Evolutionary conservation across 495 filamentous ascomycete genomes (phyloP).

Genomic region (Hypoxylon subgilvum): DNA sequence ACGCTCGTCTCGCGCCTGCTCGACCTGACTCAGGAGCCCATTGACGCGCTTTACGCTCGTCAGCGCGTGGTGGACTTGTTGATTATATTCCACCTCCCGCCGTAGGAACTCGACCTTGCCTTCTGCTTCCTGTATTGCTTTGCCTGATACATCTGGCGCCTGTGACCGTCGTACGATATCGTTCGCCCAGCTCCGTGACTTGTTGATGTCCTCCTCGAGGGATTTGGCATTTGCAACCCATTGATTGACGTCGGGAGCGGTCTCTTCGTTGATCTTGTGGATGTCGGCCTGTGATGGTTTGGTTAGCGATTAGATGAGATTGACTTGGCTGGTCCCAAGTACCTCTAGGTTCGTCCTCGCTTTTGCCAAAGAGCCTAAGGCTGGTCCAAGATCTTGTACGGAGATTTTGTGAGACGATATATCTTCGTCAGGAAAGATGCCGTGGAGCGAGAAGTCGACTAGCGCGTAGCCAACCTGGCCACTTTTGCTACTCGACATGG

Average conservation of each 20-base stretch:
- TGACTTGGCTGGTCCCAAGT: constrained; percentile 4
- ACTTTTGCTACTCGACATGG: constrained; percentile 36
- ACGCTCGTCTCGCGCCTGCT: constrained; percentile 53
- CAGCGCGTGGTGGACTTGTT: constrained; percentile 67
- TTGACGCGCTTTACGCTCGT: constrained; percentile 63
- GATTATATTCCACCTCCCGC: constrained; percentile 78
- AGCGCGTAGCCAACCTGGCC: constrained; percentile 66
- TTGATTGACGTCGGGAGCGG: constrained; percentile 75
- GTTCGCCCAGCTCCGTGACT: constrained; percentile 71
- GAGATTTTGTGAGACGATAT: constrained; percentile 68
- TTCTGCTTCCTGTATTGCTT: constrained; percentile 66
- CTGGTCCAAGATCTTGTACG: constrained; percentile 61
- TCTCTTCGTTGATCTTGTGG: constrained; percentile 71
- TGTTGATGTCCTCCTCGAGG: constrained; percentile 80
- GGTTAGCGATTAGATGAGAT: constrained; percentile 4
- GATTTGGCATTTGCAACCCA: constrained; percentile 85
- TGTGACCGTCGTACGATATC: constrained; percentile 77
- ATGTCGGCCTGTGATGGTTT: constrained; percentile 64
- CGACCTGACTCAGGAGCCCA: constrained; percentile 57
- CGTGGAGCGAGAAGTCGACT: constrained; percentile 72
- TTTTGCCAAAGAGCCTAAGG: constrained; percentile 67
- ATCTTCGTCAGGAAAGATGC: constrained; percentile 76
- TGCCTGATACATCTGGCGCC: constrained; percentile 63
- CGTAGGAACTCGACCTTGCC: constrained; percentile 73
- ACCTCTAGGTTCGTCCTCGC: constrained; percentile 76